phyloP scores from a whole-genome alignment of 2,329 filamentous ascomycete species.

The Penicillium brevicompactum region DNA sequence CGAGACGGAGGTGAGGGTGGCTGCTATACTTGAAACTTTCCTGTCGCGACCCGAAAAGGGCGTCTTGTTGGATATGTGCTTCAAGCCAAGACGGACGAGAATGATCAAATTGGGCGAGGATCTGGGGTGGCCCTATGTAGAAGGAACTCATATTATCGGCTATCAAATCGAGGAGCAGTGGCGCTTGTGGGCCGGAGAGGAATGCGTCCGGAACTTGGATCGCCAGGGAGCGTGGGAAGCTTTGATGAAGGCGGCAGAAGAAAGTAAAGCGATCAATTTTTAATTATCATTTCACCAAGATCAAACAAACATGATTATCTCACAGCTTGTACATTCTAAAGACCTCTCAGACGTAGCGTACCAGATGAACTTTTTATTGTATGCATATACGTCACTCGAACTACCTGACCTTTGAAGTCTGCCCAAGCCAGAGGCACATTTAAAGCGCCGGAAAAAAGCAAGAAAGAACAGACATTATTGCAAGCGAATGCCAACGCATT shows the following conservation, averaged over 20 bases:
- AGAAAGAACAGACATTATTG: too few species aligned
- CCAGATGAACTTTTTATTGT: background rate
- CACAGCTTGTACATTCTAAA: too few species aligned
- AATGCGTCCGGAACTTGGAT: constrained; percentile 13
- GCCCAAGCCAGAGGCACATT: too few species aligned
- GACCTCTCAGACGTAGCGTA: too few species aligned
- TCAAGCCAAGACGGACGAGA: constrained; percentile 45
- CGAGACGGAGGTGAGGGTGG: constrained; percentile 30
- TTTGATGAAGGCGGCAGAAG: constrained; percentile 14
- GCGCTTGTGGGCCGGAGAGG: constrained; percentile 19
- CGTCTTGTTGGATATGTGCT: constrained; percentile 48
- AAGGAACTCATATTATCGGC: constrained; percentile 23
- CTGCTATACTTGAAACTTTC: constrained; percentile 30
- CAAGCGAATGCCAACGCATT: too few species aligned
- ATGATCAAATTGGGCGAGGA: constrained; percentile 18
- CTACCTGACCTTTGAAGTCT: too few species aligned
- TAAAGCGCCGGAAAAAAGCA: too few species aligned
- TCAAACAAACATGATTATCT: background rate
- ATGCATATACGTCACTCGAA: background rate
- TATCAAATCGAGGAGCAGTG: constrained; percentile 23
- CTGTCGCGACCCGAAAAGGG: constrained; percentile 32
- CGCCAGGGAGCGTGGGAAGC: constrained; percentile 17
- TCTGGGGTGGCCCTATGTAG: constrained; percentile 17
- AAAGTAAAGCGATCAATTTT: constrained; percentile 19
- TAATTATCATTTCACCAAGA: background rate